Evolutionary conservation across 345 rosid genomes (phyloP).

Genomic region (Dimocarpus longan): DNA sequence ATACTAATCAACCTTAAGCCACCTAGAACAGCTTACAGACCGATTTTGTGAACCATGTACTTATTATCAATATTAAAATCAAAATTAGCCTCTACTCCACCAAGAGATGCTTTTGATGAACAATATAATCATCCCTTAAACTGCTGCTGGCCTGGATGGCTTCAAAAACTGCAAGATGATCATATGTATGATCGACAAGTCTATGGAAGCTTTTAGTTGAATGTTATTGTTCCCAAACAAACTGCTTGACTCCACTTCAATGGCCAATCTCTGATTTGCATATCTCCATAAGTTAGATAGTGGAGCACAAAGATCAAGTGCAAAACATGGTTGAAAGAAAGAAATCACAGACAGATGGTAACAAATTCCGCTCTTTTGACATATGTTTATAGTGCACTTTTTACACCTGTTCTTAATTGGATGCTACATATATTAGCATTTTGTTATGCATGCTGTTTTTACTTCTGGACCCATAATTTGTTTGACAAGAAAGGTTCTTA

Average conservation of each 20-base stretch:
- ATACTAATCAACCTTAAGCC: not conserved
- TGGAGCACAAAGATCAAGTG: not conserved
- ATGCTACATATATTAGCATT: not conserved
- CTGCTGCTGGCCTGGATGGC: not conserved
- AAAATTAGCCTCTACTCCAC: not conserved
- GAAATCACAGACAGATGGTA: not conserved
- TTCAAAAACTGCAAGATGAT: not conserved
- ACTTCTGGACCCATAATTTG: not conserved
- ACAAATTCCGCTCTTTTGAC: not conserved
- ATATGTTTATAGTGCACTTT: not conserved
- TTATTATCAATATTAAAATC: not conserved
- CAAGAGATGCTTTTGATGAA: not conserved
- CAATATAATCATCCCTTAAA: not conserved
- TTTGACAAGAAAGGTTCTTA: not conserved
- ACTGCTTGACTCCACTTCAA: not conserved
- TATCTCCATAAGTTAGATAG: not conserved
- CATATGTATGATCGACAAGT: not conserved
- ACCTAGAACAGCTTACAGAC: not conserved
- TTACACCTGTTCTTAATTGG: not conserved
- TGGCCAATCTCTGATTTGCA: not conserved
- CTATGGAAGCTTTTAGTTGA: not conserved
- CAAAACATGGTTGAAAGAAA: not conserved
- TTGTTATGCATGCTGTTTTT: not conserved
- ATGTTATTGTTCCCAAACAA: not conserved
- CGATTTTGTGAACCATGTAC: not conserved